Percentiles rank a stretch among this genome's conserved stretches.
Evolutionary conservation across 257 asterid genomes (phyloP).

Genomic region (Plantago elongata): DNA sequence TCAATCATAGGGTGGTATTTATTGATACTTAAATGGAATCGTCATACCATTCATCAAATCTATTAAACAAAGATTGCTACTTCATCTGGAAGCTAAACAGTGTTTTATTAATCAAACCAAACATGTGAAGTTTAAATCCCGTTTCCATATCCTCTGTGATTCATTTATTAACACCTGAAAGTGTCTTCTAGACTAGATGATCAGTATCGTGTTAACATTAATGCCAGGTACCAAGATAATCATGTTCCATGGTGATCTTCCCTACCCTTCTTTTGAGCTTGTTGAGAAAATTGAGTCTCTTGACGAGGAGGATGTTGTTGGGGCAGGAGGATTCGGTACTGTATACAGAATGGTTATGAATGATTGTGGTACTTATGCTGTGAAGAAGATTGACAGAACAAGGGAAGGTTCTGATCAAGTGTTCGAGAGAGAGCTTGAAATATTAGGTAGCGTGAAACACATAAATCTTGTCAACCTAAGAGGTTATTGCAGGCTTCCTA

Average conservation of each 20-base stretch:
- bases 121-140: no score
- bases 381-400: constrained; percentile 75
- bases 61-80: no score
- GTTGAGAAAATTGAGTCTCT: constrained; percentile 93
- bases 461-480: constrained; percentile 85
- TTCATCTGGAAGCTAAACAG: no score
- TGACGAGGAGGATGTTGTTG: constrained; percentile 80
- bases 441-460: constrained; percentile 90
- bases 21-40: no score
- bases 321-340: constrained; percentile 98
- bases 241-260: constrained; percentile 97
- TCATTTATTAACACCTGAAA: no score
- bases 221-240: constrained; percentile 75
- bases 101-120: no score
- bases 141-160: no score
- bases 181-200: no score
- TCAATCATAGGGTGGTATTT: no score
- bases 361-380: constrained; percentile 95
- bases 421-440: constrained; percentile 91
- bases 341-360: constrained; percentile 98
- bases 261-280: constrained; percentile 92
- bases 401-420: constrained; percentile 94
- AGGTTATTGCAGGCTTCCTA: constrained; percentile 91
- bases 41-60: no score
- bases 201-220: neutral